A percentile compares a stretch with the other conserved stretches of the same genome.
phyloP scores from a whole-genome alignment of 257 asterid species.

The Lycium ferocissimum region DNA sequence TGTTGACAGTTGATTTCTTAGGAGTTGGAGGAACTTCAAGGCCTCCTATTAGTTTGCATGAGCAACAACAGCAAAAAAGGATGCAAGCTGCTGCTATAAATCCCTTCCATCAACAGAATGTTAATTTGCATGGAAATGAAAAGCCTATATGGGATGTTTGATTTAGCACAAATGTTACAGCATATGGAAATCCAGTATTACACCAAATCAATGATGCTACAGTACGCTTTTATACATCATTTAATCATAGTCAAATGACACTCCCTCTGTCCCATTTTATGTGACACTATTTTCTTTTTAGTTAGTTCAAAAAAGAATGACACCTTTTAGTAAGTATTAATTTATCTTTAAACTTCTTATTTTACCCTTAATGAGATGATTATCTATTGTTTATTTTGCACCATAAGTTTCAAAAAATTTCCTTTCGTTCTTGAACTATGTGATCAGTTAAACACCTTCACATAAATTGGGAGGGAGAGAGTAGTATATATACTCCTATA shows the following conservation, averaged over 20 bases:
- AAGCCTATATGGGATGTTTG: slow-evolving; percentile 57
- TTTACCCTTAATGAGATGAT: too few relatives aligned
- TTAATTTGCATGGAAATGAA: slow-evolving; percentile 48
- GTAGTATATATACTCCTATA: too few relatives aligned
- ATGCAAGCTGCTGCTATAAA: slow-evolving; percentile 50
- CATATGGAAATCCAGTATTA: background rate
- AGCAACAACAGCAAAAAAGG: slow-evolving; percentile 49
- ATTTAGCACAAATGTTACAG: background rate
- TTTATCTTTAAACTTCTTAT: too few relatives aligned
- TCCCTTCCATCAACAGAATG: slow-evolving; percentile 51
- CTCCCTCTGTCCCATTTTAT: too few relatives aligned
- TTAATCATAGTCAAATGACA: background rate
- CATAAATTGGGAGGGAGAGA: too few relatives aligned
- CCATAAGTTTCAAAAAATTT: too few relatives aligned
- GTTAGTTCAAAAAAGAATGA: too few relatives aligned
- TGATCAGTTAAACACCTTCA: too few relatives aligned
- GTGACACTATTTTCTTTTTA: too few relatives aligned
- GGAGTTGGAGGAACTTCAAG: slow-evolving; percentile 74
- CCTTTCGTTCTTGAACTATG: too few relatives aligned
- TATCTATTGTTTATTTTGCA: too few relatives aligned
- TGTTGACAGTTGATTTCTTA: slow-evolving; percentile 84
- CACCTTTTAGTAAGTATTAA: too few relatives aligned
- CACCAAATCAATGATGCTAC: background rate
- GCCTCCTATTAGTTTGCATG: slow-evolving; percentile 46
- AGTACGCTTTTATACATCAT: background rate